Percentiles rank a stretch among this genome's conserved stretches.
Evolutionary conservation across 176 grass and related monocot genomes (phyloP).

Genomic region (Areca catechu): DNA sequence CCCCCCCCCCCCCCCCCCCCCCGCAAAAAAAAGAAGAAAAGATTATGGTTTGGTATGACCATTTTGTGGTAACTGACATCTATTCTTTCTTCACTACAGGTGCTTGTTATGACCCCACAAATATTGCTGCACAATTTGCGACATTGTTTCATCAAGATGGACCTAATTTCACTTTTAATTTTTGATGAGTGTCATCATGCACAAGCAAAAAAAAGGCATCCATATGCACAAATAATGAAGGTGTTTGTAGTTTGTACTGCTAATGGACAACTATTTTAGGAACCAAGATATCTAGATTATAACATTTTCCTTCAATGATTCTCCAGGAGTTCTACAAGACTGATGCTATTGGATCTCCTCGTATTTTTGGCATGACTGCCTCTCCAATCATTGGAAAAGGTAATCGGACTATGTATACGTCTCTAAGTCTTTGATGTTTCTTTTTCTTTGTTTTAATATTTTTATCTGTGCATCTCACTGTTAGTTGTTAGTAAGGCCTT

Average conservation of each 20-base stretch:
- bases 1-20: too few species aligned
- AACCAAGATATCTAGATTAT: not conserved
- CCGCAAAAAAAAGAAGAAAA: too few species aligned
- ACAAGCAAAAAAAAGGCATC: conserved; percentile 58
- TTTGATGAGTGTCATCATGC: conserved; percentile 96
- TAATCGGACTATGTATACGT: conserved; percentile 16
- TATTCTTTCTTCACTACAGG: conserved; percentile 35
- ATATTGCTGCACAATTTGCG: conserved; percentile 72
- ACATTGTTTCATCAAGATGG: conserved; percentile 91
- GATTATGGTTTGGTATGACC: too few species aligned
- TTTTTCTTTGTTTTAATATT: not conserved
- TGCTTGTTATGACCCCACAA: conserved; percentile 91
- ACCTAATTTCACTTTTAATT: conserved; percentile 65
- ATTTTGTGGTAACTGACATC: conserved; percentile 17
- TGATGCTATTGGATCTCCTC: conserved; percentile 36
- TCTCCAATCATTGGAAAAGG: conserved; percentile 96
- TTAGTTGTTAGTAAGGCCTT: too few species aligned
- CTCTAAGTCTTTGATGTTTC: not conserved
- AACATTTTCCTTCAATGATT: conserved; percentile 22
- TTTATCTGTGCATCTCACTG: too few species aligned
- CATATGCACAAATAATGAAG: conserved; percentile 97
- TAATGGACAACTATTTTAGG: conserved; percentile 3
- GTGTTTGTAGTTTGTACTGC: conserved; percentile 26
- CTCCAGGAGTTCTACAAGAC: conserved; percentile 75
- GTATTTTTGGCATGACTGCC: conserved; percentile 95